Evolutionary conservation across 208 protist genomes (phyloP), one percentile per base, ranked within the genome.

Genomic region (Herpetomonas tarakana): DNA sequence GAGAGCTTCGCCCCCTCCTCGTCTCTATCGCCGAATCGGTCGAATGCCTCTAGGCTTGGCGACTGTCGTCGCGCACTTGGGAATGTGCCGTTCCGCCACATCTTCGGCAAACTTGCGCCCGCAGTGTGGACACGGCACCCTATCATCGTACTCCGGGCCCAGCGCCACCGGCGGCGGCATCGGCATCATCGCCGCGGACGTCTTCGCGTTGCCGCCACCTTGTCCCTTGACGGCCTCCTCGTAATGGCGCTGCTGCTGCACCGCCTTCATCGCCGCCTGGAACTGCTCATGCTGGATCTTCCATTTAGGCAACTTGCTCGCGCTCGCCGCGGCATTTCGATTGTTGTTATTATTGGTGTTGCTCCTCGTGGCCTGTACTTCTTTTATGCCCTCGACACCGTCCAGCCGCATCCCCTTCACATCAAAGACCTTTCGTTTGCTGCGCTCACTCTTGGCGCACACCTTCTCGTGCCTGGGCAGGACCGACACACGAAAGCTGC

Each of bases 241-340:
- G 18, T 52, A 16, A 22, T 41, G 25, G 7, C 78, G 60, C 61
- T 81, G 56, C 54, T 83, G 65, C 35, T 65, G 69, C 46, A 90
- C 79, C 16, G 85, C 78, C 1, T 79, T 74, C 87, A 97, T 90
- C 1, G 92, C 90, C 1, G 89, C 89, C 69, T 94, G 84, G 50
- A 97, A 91, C 54, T 92, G 78, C 46, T 96, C 83, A 59, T 94
- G 89, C 62, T 97, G 81, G 24, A 89, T 66, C 75, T 94, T 92
- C 89, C 92, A 97, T 67, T 94, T 97, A 2, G 92, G 87, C 18
- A 91, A 71, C 52, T 92, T 91, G 18, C 54, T 59, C 14, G 67
- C 53, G 1, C 28, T 51, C 38, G 65, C 51, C 25, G 35, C 58
- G 30, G 21, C 61, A 41, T 46, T 30, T 14, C 57, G 35, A 58